Evolutionary conservation across 2,329 filamentous ascomycete species (phyloP), one percentile per base, ranked within the genome.

Genomic region (Sporothrix humicola): DNA sequence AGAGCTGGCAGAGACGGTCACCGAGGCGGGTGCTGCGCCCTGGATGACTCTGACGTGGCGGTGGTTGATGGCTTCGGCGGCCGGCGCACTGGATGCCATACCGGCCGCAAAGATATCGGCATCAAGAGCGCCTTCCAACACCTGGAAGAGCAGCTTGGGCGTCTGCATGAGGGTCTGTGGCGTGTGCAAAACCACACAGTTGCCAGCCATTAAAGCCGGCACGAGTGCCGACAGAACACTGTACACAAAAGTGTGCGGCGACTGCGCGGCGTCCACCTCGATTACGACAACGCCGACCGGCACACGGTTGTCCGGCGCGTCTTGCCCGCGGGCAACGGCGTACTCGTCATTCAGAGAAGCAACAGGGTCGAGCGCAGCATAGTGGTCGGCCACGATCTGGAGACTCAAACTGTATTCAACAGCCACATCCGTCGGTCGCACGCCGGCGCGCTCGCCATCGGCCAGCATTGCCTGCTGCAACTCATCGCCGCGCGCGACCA

Each of bases 111-210:
- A 59, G 23, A 59, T 37, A 23, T 59, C 56, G 3, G 12, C 23
- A 17, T 59, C 56, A 1, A 59, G 56, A 1, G 56, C 15, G 2
- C 0, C 8, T 23, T 15, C 23, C 12, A 59, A 13, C 0, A 31
- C 26, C 23, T 37, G 56, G 3, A 59, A 31, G 12, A 59, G 5
- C 56, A 31, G 20, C 10, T 26, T 23, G 10, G 56, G 56, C 15
- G 56, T 59, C 23, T 59, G 56, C 10, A 59, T 3, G 2, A 59
- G 56, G 3, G 56, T 59, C 23, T 59, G 56, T 5, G 56, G 56
- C 56, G 56, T 17, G 56, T 59, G 56, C 56, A 59, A 10, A 12
- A 59, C 12, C 2, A 59, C 56, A 26, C 56, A 59, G 56, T 59
- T 59, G 23, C 56, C 56, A 2, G 56, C 56, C 2, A 13, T 12